Percentiles rank a stretch among this genome's conserved stretches.
Evolutionary conservation across 1,284 basidiomycete genomes (phyloP).

Genomic region (Anthracocystis walkeri): DNA sequence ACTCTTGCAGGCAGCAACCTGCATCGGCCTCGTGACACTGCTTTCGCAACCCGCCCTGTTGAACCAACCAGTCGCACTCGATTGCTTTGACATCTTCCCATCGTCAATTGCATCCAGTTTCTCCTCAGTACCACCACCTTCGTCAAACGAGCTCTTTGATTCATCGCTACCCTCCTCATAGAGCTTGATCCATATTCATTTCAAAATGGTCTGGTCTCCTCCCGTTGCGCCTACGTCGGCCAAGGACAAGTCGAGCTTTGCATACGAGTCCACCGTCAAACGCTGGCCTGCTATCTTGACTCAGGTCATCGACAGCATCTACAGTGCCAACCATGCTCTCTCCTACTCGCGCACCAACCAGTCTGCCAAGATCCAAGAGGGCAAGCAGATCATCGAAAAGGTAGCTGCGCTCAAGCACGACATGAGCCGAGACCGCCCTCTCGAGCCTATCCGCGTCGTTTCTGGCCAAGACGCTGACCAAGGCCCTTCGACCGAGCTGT

Average conservation of each 20-base stretch:
- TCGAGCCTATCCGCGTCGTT: constrained; percentile 73
- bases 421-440: constrained; percentile 82
- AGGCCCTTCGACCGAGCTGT: constrained; percentile 73
- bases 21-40: constrained; percentile 5
- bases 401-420: constrained; percentile 87
- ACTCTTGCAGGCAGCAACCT: background rate
- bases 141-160: background rate
- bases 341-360: constrained; percentile 72
- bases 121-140: background rate
- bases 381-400: constrained; percentile 81
- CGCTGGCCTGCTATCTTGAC: constrained; percentile 93
- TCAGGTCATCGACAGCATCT: constrained; percentile 79
- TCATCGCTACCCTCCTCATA: background rate
- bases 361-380: constrained; percentile 74
- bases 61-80: constrained; percentile 20
- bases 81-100: constrained; percentile 11
- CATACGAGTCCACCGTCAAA: constrained; percentile 75
- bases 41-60: background rate
- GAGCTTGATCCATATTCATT: background rate
- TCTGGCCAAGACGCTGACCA: constrained; percentile 73
- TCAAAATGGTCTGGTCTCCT: constrained; percentile 50
- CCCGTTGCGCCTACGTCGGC: constrained; percentile 45
- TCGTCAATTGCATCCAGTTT: background rate
- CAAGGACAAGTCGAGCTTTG: constrained; percentile 70
- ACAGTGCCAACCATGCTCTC: constrained; percentile 71